Base-by-base conservation (phyloP, 768 basidiomycete genomes). In the Rhizopogon sp. region DNA sequence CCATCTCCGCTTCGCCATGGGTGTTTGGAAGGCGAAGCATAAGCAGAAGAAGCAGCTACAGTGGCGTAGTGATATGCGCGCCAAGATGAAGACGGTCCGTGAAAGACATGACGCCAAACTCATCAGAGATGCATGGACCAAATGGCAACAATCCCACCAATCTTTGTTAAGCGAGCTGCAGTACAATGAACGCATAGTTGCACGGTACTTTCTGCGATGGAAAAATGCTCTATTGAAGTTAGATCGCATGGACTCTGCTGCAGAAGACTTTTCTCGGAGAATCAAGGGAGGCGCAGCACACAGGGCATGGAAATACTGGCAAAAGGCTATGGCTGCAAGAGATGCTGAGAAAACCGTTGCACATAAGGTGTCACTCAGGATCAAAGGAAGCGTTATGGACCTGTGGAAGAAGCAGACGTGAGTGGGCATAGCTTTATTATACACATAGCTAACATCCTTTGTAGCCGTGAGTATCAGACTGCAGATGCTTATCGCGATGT, bases 11-110 rank as follows among this genome's bases (percentile, higher is more conserved):
- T 61, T 64, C 3, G 69, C 72, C 13, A 62, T 89, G 49, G 52
- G 60, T 7, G 49, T 67, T 3, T 93, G 91, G 91, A 78, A 75
- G 56, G 59, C 62, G 28, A 80, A 71, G 58, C 66, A 82, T 5
- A 80, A 76, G 58, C 76, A 82, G 61, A 82, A 76, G 61, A 74
- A 78, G 62, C 83, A 85, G 62, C 64, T 72, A 22, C 74, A 76
- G 54, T 88, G 86, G 85, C 79, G 84, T 31, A 71, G 79, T 46
- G 85, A 80, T 50, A 90, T 90, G 87, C 84, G 87, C 29, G 61
- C 71, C 58, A 86, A 80, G 64, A 89, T 90, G 82, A 82, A 80
- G 62, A 65, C 68, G 10, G 72, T 87, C 35, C 81, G 80, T 58
- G 80, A 80, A 56, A 82, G 72, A 56, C 76, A 77, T 54, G 84